Conservation (phyloP, 345 rosid genomes). For the Populus pruinosa region DNA sequence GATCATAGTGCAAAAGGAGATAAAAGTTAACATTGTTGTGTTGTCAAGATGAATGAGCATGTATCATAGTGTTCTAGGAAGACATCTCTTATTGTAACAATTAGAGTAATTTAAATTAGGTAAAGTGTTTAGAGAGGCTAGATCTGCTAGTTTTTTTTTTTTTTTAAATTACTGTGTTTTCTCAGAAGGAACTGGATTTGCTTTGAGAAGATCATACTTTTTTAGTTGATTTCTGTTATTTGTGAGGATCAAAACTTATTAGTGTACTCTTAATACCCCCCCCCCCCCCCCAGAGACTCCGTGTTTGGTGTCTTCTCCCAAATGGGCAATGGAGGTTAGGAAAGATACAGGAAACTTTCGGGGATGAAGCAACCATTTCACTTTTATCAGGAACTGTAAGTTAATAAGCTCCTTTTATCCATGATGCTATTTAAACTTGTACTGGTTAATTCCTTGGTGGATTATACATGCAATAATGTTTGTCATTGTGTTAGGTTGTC, state of each 20-base stretch:
- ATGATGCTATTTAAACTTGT: constrained; percentile 7
- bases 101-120: background rate
- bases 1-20: background rate
- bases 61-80: background rate
- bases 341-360: constrained; percentile 64
- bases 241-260: background rate
- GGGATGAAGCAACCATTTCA: constrained; percentile 58
- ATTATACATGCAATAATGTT: constrained; percentile 25
- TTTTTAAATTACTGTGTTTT: background rate
- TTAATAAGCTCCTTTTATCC: constrained; percentile 5
- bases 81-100: background rate
- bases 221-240: background rate
- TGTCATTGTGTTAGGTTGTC: constrained; percentile 49
- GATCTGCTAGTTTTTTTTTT: background rate
- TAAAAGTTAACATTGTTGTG: background rate
- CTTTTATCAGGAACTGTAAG: constrained; percentile 69
- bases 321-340: constrained; percentile 76
- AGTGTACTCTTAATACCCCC: background rate
- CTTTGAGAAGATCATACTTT: background rate
- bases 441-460: constrained; percentile 14
- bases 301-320: constrained; percentile 70
- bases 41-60: background rate
- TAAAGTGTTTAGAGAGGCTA: background rate
- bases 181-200: background rate
- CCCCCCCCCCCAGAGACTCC: constrained; percentile 53